Conservation (phyloP, 2,329 filamentous ascomycete genomes). For the Pestalotiopsis sp. region DNA sequence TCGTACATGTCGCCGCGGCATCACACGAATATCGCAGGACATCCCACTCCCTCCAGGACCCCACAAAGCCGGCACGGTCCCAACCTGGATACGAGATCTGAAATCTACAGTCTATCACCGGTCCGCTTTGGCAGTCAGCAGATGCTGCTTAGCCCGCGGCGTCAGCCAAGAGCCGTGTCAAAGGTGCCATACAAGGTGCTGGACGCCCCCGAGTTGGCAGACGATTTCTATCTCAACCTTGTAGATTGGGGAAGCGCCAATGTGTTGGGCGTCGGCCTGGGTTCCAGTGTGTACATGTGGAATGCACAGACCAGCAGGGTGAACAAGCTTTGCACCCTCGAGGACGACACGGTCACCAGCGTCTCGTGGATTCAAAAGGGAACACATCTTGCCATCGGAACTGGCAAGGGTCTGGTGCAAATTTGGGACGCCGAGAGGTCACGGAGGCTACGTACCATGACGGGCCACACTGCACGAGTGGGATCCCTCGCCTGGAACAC, state of each 20-base stretch:
- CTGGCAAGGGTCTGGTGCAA: conserved; percentile 90
- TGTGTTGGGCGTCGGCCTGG: conserved; percentile 88
- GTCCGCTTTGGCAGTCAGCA: conserved; percentile 92
- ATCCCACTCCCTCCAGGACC: conserved; percentile 86
- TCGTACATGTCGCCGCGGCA: conserved; percentile 81
- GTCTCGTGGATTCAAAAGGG: conserved; percentile 99
- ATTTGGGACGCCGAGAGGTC: conserved; percentile 95
- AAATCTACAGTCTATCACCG: conserved; percentile 93
- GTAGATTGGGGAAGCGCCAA: conserved; percentile 98
- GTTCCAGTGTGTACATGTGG: conserved; percentile 97
- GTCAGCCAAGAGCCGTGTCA: conserved; percentile 86
- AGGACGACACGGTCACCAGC: conserved; percentile 93
- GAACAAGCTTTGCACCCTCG: conserved; percentile 89
- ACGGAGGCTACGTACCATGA: conserved; percentile 90
- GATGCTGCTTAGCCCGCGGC: conserved; percentile 87
- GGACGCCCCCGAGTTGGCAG: conserved; percentile 91
- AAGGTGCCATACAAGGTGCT: conserved; percentile 98
- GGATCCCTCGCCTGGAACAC: conserved; percentile 97
- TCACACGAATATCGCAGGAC: conserved; percentile 71
- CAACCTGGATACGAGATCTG: conserved; percentile 86
- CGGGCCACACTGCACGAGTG: conserved; percentile 89
- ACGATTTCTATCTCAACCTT: conserved; percentile 96
- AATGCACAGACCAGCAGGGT: conserved; percentile 90
- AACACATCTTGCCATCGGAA: conserved; percentile 93
- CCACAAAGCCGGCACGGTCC: conserved; percentile 85